These are phyloP conservation scores for Cystofilobasidium bisporidii DNA, from an alignment of 768 basidiomycete species.

Conservation along the genomic window DNA sequence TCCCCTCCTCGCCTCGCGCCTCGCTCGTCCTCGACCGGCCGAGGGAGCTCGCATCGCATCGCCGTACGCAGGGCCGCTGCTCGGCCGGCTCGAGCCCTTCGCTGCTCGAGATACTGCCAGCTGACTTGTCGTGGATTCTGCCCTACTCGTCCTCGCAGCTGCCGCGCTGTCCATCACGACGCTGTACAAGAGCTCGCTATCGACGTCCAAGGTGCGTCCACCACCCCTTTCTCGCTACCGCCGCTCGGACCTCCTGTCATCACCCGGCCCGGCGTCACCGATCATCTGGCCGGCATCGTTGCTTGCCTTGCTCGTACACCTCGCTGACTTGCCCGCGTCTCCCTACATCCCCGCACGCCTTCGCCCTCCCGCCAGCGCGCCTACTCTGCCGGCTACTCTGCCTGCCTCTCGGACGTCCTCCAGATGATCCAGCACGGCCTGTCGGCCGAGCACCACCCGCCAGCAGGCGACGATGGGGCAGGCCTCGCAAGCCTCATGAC, in stretches of 20 bases:
- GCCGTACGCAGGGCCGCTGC: background rate
- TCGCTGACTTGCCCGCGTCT: slow-evolving; percentile 25
- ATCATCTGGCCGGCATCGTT: too few relatives aligned
- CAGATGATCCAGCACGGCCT: slow-evolving; percentile 31
- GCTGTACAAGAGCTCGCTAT: slow-evolving; percentile 31
- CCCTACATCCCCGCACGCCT: background rate
- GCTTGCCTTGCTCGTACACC: background rate
- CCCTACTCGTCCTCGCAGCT: slow-evolving; percentile 19
- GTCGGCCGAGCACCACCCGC: slow-evolving; percentile 27
- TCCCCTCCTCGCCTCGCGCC: background rate
- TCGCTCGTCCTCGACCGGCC: background rate
- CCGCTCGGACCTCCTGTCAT: background rate
- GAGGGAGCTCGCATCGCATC: too few relatives aligned
- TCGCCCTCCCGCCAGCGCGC: slow-evolving; percentile 9
- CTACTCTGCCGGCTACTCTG: slow-evolving; percentile 28
- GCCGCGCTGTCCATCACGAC: slow-evolving; percentile 32
- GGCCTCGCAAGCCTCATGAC: slow-evolving; percentile 29
- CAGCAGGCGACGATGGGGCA: slow-evolving; percentile 26
- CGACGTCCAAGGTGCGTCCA: slow-evolving; percentile 31
- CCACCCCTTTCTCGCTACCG: background rate
- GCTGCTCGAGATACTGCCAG: background rate
- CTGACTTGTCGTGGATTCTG: too few relatives aligned
- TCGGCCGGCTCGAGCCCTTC: background rate
- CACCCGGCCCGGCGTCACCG: too few relatives aligned
- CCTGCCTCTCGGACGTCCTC: slow-evolving; percentile 29